Conservation (phyloP, 495 filamentous ascomycete genomes). For the Talaromyces thailandensis region DNA sequence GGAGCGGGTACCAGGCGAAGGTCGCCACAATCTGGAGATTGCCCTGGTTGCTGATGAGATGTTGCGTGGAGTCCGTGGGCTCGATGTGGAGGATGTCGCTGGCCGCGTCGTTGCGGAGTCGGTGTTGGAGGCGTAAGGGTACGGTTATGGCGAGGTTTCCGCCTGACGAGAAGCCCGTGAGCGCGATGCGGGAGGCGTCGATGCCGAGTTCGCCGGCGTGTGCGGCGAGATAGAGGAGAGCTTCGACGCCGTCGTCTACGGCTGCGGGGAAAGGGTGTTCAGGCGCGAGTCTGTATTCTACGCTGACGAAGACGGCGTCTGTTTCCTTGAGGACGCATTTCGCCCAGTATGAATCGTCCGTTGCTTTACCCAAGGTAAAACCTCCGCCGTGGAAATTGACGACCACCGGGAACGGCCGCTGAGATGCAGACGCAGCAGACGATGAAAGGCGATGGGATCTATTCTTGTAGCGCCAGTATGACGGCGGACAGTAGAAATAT, state of each 20-base stretch:
- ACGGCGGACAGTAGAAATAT: conserved; percentile 70
- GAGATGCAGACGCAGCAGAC: background rate
- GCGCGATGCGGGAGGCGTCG: conserved; percentile 53
- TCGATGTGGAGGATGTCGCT: conserved; percentile 6
- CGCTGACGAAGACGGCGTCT: conserved; percentile 56
- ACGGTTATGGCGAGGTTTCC: conserved; percentile 81
- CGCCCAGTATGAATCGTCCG: conserved; percentile 67
- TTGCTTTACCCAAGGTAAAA: conserved; percentile 61
- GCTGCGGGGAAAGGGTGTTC: conserved; percentile 70
- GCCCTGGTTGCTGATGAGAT: conserved; percentile 20
- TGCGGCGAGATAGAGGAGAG: conserved; percentile 53
- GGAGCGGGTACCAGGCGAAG: conserved; percentile 75
- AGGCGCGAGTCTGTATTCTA: conserved; percentile 71
- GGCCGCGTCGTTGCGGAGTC: conserved; percentile 17
- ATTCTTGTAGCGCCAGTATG: conserved; percentile 34
- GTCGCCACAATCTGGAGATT: conserved; percentile 42
- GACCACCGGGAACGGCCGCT: conserved; percentile 43
- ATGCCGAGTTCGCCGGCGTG: conserved; percentile 48
- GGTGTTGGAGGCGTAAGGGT: conserved; percentile 50
- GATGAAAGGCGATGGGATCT: background rate
- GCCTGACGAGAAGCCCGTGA: conserved; percentile 82
- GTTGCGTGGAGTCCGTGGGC: conserved; percentile 24
- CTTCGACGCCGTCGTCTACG: conserved; percentile 67
- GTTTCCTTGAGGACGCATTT: conserved; percentile 43
- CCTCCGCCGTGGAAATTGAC: conserved; percentile 75